Base-by-base conservation (phyloP, 768 basidiomycete genomes). In the Phlegmacium glaucopus region DNA sequence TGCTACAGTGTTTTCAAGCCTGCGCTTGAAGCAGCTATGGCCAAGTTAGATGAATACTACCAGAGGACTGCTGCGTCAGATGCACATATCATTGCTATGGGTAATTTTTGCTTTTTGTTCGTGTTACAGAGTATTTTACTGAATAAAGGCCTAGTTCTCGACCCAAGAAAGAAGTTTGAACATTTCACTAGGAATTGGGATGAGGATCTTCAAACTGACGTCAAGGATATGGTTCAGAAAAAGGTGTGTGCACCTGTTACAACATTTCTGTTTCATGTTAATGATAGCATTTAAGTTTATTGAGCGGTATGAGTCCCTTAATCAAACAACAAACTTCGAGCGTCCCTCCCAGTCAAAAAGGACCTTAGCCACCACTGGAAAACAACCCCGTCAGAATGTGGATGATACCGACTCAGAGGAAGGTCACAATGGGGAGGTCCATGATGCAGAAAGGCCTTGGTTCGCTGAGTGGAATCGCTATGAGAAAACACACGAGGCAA, bases 1-100 rank as follows among this genome's bases (percentile, higher is more conserved):
- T 41, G 25, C 29, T 7, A 13, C 36, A n/a, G n/a, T n/a, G n/a
- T n/a, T n/a, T 60, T 58, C 22, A 1, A 16, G 4, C 12, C 18
- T 12, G 54, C 59, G 7, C 47, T 63, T 13, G 34, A 49, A 9
- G 50, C 51, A 2, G 58, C 42, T 1, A 30, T 48, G 39, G 27
- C 4, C 1, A 63, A 61, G 43, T 43, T 63, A 9, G 46, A 48
- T 34, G 50, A 58, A 22, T 60, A 63, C 38, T 63, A 63, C 45
- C 50, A 57, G 29, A 59, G 57, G 39, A 61, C 58, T 12, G 38
- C 56, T 1, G 45, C 41, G 18, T 61, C 60, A 0, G 48, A 59
- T 44, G 54, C 56, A 8, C 56, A 59, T 49, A 59, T 52, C 13
- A 50, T 63, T 25, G 47, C 54, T 12, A 62, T 62, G 58, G 43